phyloP scores from a whole-genome alignment of 371 early-diverging fungal species.

The Mucor circinelloides region DNA sequence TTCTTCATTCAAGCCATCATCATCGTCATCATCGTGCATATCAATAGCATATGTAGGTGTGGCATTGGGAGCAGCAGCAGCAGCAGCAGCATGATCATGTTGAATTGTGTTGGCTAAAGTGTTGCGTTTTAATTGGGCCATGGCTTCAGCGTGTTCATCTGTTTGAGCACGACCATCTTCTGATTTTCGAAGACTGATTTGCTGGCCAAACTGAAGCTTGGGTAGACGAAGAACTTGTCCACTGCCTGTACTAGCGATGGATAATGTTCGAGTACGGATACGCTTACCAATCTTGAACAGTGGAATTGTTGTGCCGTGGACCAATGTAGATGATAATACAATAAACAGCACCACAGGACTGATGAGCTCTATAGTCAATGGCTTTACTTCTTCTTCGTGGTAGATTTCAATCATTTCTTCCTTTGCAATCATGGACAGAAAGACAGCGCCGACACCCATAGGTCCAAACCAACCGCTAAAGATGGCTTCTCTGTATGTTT shows the following conservation, averaged over 20 bases:
- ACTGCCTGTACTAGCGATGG: conserved; percentile 47
- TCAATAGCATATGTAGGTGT: conserved; percentile 15
- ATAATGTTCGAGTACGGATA: conserved; percentile 51
- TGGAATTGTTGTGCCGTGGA: conserved; percentile 84
- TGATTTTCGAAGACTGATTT: conserved; percentile 19
- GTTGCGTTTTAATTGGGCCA: conserved; percentile 45
- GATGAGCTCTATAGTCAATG: conserved; percentile 38
- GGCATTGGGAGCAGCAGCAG: background rate
- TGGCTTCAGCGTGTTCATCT: conserved; percentile 17
- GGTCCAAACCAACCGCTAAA: conserved; percentile 99
- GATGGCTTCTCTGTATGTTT: conserved; percentile 78
- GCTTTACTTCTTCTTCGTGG: conserved; percentile 17
- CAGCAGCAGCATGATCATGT: conserved; percentile 13
- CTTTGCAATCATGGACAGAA: conserved; percentile 66
- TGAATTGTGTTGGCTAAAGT: conserved; percentile 42
- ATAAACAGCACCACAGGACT: conserved; percentile 73
- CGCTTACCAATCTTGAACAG: conserved; percentile 68
- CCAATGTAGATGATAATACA: conserved; percentile 75
- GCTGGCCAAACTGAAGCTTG: conserved; percentile 43
- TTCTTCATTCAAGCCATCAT: conserved; percentile 40
- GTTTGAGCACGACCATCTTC: conserved; percentile 16
- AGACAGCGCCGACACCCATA: conserved; percentile 86
- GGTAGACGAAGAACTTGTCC: conserved; percentile 46
- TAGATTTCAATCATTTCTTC: conserved; percentile 48
- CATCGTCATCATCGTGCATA: conserved; percentile 28